phyloP scores from a whole-genome alignment of 331 rosid genomes.

The Erythrophleum ivorense region DNA sequence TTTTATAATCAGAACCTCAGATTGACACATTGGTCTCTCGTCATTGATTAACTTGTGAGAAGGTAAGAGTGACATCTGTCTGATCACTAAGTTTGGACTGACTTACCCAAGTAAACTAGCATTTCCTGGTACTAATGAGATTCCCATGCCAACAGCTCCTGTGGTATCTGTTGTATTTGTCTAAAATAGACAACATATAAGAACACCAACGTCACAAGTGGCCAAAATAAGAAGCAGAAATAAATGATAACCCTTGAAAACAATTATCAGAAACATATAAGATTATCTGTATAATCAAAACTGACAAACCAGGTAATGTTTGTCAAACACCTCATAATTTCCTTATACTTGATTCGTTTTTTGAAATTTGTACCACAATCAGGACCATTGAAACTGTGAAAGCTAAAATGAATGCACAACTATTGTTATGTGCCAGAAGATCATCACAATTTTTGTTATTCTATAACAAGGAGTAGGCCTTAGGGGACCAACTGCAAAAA shows the following conservation, averaged over 20 bases:
- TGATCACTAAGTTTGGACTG: constrained; percentile 15
- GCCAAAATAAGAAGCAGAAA: constrained; percentile 1
- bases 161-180: constrained; percentile 65
- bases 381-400: neutral
- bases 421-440: constrained; percentile 8
- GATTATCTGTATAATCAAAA: constrained; percentile 10
- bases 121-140: constrained; percentile 77
- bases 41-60: constrained; percentile 28
- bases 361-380: constrained; percentile 11
- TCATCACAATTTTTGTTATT: constrained; percentile 24
- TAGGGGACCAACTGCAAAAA: constrained; percentile 26
- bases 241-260: neutral
- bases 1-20: constrained; percentile 3
- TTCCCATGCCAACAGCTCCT: constrained; percentile 55
- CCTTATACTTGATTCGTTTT: constrained; percentile 8
- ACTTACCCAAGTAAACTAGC: constrained; percentile 96
- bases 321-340: constrained; percentile 32
- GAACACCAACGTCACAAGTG: constrained; percentile 43
- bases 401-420: neutral
- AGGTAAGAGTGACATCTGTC: neutral
- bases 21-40: neutral
- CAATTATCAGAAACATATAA: neutral
- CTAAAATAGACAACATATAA: constrained; percentile 46
- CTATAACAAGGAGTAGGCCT: constrained; percentile 17
- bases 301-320: neutral